phyloP scores from a whole-genome alignment of 768 basidiomycete species.

The Mycena amicta region DNA sequence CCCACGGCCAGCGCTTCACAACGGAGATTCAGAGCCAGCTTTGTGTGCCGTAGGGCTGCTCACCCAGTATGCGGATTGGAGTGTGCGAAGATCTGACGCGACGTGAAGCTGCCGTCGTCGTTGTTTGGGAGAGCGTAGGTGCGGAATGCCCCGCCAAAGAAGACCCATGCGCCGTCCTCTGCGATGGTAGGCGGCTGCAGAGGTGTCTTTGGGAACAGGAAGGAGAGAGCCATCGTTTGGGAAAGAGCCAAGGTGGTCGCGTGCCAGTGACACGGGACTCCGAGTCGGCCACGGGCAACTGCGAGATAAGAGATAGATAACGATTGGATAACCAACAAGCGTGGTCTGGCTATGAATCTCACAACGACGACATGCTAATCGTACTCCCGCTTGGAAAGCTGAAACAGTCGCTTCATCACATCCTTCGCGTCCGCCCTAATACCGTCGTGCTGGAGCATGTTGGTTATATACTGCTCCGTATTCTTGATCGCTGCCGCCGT shows the following conservation, averaged over 20 bases:
- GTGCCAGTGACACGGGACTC: slow-evolving; percentile 25
- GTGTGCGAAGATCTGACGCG: slow-evolving; percentile 27
- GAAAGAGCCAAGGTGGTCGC: slow-evolving; percentile 23
- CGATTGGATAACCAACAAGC: too few species aligned
- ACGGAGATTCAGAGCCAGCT: slow-evolving; percentile 24
- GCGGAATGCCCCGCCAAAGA: slow-evolving; percentile 28
- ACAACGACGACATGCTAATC: too few species aligned
- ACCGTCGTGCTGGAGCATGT: slow-evolving; percentile 49
- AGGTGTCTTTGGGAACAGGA: slow-evolving; percentile 27
- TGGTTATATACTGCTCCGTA: slow-evolving; percentile 55
- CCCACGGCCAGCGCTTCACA: slow-evolving; percentile 24
- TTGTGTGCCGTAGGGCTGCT: slow-evolving; percentile 21
- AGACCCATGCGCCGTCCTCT: slow-evolving; percentile 29
- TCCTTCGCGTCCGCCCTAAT: slow-evolving; percentile 41
- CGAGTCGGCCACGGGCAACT: too few species aligned
- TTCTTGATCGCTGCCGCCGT: slow-evolving; percentile 49
- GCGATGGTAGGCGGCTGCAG: slow-evolving; percentile 22
- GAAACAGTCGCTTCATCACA: slow-evolving; percentile 46
- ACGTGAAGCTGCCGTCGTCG: slow-evolving; percentile 22
- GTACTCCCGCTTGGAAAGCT: slow-evolving; percentile 48
- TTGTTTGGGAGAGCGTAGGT: slow-evolving; percentile 23
- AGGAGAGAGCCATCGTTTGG: slow-evolving; percentile 24
- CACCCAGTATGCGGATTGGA: slow-evolving; percentile 22
- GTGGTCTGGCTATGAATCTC: too few species aligned
- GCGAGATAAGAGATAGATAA: background rate